These are phyloP conservation scores for Dendrobium chrysotoxum DNA, from an alignment of 106 monocot species.

Conservation along the genomic window DNA sequence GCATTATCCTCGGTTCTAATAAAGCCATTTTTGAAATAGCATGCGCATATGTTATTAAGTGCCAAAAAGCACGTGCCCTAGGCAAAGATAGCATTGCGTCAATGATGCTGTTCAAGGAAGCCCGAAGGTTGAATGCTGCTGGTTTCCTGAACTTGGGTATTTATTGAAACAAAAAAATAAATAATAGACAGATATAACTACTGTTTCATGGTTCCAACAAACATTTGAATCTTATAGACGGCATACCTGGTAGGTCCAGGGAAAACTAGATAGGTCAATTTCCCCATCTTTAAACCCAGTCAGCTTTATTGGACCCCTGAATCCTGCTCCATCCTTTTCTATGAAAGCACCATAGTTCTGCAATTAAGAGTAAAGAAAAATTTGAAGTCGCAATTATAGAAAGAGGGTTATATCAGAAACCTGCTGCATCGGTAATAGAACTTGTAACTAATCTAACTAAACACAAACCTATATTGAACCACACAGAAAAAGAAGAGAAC, in stretches of 20 bases:
- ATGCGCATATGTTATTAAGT: neutral
- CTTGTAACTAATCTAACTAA: neutral
- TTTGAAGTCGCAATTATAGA: neutral
- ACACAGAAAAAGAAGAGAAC: neutral
- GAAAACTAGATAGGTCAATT: slow-evolving; percentile 46
- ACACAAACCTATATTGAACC: neutral
- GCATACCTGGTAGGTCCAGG: slow-evolving; percentile 86
- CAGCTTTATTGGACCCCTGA: slow-evolving; percentile 64
- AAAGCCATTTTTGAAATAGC: neutral
- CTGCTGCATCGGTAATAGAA: too few relatives aligned
- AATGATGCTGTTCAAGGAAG: neutral
- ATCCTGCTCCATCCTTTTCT: slow-evolving; percentile 96
- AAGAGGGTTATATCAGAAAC: too few relatives aligned
- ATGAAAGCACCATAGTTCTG: slow-evolving; percentile 97
- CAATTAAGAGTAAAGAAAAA: slow-evolving; percentile 5
- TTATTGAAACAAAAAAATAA: neutral
- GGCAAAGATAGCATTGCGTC: neutral
- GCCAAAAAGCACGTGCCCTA: neutral
- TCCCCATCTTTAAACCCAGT: slow-evolving; percentile 61
- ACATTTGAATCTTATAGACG: neutral
- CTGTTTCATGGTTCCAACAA: neutral
- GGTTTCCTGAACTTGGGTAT: neutral
- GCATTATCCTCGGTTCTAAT: neutral
- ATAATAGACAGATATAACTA: neutral
- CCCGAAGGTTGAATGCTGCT: too few relatives aligned